Percentiles rank a stretch among this genome's conserved stretches.
Conservation (phyloP, 129 eudicot genomes). For the Daucus carota region DH1_v3.0 NC_030382.2:58086501-58087000, state of each 20-base stretch:
- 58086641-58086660: background rate
- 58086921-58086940: background rate
- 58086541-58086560: conserved; percentile 93
- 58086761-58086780: too few relatives aligned
- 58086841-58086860: too few relatives aligned
- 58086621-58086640: background rate
- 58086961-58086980: background rate
- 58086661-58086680: too few relatives aligned
- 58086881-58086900: background rate
- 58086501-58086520: conserved; percentile 75
- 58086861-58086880: too few relatives aligned
- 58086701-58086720: background rate
- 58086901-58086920: background rate
- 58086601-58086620: background rate
- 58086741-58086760: too few relatives aligned
- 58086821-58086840: background rate
- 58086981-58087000: background rate
- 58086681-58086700: too few relatives aligned
- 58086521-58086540: conserved; percentile 99
- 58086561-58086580: conserved; percentile 93
- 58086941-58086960: background rate
- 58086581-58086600: conserved; percentile 41
- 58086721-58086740: too few relatives aligned
- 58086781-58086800: too few relatives aligned
- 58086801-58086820: background rate